These are phyloP conservation scores for Tubosaeta brunneosetosa DNA, from an alignment of 768 basidiomycete genomes.

Conservation along the genomic window DNA sequence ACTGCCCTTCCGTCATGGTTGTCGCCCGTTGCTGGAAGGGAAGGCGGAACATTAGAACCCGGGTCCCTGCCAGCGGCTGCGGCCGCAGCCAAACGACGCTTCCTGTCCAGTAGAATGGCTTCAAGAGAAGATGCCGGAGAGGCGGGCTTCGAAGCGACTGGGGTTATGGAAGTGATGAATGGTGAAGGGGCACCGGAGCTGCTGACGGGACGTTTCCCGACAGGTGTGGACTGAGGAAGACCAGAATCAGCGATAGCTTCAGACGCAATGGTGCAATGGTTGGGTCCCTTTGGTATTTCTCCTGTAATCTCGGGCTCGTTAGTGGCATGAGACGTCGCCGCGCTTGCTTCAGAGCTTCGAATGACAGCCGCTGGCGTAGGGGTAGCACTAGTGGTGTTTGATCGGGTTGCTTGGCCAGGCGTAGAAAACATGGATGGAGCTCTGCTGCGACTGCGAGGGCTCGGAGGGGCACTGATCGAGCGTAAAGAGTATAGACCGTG, in stretches of 20 bases:
- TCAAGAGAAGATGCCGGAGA: slow-evolving; percentile 60
- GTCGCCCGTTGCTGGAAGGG: slow-evolving; percentile 7
- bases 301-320: slow-evolving; percentile 4
- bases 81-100: slow-evolving; percentile 40
- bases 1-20: slow-evolving; percentile 14
- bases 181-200: slow-evolving; percentile 9
- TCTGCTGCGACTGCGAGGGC: slow-evolving; percentile 34
- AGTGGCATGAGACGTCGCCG: neutral
- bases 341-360: neutral
- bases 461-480: slow-evolving; percentile 56
- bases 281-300: neutral
- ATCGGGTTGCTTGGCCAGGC: slow-evolving; percentile 3
- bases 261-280: neutral
- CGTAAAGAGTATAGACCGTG: slow-evolving; percentile 50
- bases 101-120: slow-evolving; percentile 63
- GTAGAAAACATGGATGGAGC: slow-evolving; percentile 1
- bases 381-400: neutral
- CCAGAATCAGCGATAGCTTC: neutral
- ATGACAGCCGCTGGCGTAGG: neutral
- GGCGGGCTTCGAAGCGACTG: slow-evolving; percentile 30
- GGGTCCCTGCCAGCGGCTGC: slow-evolving; percentile 15
- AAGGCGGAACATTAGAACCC: slow-evolving; percentile 1
- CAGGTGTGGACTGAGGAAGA: neutral
- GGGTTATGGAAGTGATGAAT: slow-evolving; percentile 10
- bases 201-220: slow-evolving; percentile 17